phyloP scores from a whole-genome alignment of 2,329 filamentous ascomycete species.

The Pseudocercospora macadamiae region DNA sequence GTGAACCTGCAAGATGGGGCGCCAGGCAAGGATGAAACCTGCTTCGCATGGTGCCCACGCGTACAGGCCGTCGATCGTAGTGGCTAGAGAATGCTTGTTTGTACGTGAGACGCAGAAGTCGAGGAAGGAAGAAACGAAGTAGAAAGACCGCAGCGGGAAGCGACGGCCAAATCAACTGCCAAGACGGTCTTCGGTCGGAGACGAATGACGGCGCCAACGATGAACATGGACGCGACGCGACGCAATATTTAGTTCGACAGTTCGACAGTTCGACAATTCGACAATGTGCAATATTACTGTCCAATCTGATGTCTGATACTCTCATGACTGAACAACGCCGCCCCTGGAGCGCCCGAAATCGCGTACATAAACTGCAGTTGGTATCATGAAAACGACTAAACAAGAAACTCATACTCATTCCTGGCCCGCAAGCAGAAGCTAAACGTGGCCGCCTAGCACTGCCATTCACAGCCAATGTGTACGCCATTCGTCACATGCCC shows the following conservation, averaged over 20 bases:
- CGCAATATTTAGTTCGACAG: too few species aligned
- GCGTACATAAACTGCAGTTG: constrained; percentile 17
- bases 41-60: constrained; percentile 10
- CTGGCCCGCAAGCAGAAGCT: neutral
- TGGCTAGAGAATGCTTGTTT: constrained; percentile 9
- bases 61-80: constrained; percentile 1
- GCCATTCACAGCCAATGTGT: too few species aligned
- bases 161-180: too few species aligned
- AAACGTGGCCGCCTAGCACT: too few species aligned
- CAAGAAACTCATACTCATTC: constrained; percentile 6
- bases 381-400: constrained; percentile 20
- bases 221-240: too few species aligned
- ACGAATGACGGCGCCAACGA: too few species aligned
- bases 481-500: too few species aligned
- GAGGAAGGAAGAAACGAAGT: constrained; percentile 1
- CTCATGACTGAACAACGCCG: neutral
- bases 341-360: neutral
- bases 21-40: constrained; percentile 9
- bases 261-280: too few species aligned
- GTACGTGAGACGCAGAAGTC: constrained; percentile 1
- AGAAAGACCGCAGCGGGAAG: too few species aligned
- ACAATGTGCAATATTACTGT: too few species aligned
- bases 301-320: neutral
- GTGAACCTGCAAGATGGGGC: neutral
- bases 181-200: too few species aligned